phyloP scores from a whole-genome alignment of 2,329 filamentous ascomycete species.

The Lecanosticta acicola region DNA sequence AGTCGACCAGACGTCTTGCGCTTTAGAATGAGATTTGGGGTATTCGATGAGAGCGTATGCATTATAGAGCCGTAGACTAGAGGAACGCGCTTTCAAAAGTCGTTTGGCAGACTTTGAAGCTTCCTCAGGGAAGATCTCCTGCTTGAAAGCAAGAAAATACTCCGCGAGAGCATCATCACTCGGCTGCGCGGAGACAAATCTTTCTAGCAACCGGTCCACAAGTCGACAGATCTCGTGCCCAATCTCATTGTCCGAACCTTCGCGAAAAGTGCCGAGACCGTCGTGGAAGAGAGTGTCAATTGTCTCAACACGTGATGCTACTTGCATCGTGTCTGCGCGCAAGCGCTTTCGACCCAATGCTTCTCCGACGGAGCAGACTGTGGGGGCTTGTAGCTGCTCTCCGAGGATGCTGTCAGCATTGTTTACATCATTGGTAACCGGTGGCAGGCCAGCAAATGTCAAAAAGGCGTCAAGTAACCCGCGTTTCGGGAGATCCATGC shows the following conservation, averaged over 20 bases:
- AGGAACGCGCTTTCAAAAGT: slow-evolving; percentile 62
- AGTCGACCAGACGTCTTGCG: slow-evolving; percentile 60
- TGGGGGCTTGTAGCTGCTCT: too few relatives aligned
- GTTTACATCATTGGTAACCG: slow-evolving; percentile 30
- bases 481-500: slow-evolving; percentile 34
- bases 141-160: slow-evolving; percentile 66
- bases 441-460: slow-evolving; percentile 46
- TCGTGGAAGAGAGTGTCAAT: slow-evolving; percentile 11
- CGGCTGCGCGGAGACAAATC: slow-evolving; percentile 46
- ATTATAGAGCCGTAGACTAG: slow-evolving; percentile 66
- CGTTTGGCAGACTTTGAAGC: slow-evolving; percentile 67
- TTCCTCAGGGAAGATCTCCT: slow-evolving; percentile 44
- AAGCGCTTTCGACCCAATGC: not conserved
- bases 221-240: not conserved
- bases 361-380: not conserved
- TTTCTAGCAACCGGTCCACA: slow-evolving; percentile 49
- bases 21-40: slow-evolving; percentile 52
- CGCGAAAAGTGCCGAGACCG: slow-evolving; percentile 6
- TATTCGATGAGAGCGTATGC: slow-evolving; percentile 70
- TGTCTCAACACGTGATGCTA: slow-evolving; percentile 10
- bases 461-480: slow-evolving; percentile 63
- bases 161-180: slow-evolving; percentile 54
- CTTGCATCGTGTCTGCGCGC: not conserved
- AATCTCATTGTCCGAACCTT: not conserved
- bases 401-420: too few relatives aligned